Base-by-base conservation (phyloP, 2,329 filamentous ascomycete genomes). In the Exophiala mesophila region DNA sequence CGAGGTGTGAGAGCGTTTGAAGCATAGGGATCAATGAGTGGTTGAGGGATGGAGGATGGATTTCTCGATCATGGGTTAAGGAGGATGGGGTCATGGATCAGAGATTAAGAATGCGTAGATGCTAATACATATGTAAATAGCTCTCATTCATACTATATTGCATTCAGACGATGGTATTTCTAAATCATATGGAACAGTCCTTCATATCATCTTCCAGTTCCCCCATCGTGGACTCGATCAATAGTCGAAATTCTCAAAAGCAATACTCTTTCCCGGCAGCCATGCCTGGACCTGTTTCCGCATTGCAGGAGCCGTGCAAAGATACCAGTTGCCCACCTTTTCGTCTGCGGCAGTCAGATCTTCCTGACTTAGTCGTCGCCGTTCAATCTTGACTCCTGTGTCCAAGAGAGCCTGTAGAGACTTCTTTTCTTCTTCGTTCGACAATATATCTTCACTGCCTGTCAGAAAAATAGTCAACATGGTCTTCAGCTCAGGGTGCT, bases 401-500 rank as follows among this genome's bases (percentile, higher is more conserved):
- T 44, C 38, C 4, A 44, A 18, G n/a, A 55, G 43, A 20, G 50
- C 56, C 6, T 76, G 70, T 23, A 77, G 59, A 23, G 62, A 34
- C 6, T 9, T 3, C 18, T 41, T 28, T 13, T 44, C 21, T 9
- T 62, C 63, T 33, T 67, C 57, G 5, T 54, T 45, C 5, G 52
- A 48, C 1, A 56, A 40, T 2, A 34, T 41, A 36, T 19, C 40
- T 18, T 49, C 44, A 5, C 41, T 43, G 0, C 77, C 72, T 0
- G 85, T 88, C 4, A 90, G 62, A 53, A 85, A 92, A 1, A 92
- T 51, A 10, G 52, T 72, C 18, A 81, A 74, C 12, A 67, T 67
- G 0, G 44, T 44, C 0, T 68, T 74, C 8, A 92, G 62, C 0
- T 66, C 68, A 0, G 68, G 68, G 45, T 76, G 70, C 23, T 61